phyloP scores from a whole-genome alignment of 2,329 filamentous ascomycete species.

The Trichoderma sp. region DNA sequence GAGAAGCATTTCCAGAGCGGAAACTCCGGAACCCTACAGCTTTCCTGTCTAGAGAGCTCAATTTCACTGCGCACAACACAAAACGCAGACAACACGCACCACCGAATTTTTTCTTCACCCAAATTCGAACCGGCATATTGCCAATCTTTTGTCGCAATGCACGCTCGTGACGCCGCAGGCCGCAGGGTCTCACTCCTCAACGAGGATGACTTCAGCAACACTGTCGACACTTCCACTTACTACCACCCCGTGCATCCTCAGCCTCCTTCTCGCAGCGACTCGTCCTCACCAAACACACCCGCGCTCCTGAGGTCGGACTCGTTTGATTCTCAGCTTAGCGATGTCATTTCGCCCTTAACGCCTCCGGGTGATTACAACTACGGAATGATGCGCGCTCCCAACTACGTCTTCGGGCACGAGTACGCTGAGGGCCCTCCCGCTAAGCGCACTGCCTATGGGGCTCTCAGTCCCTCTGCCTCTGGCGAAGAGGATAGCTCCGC shows the following conservation, averaged over 20 bases:
- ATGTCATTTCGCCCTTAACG: slow-evolving; percentile 55
- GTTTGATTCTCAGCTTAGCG: slow-evolving; percentile 59
- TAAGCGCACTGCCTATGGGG: slow-evolving; percentile 44
- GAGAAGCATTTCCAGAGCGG: neutral
- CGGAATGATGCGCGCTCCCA: slow-evolving; percentile 33
- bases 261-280: slow-evolving; percentile 36
- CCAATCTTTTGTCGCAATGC: slow-evolving; percentile 40
- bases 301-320: slow-evolving; percentile 60
- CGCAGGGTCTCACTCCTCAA: slow-evolving; percentile 60
- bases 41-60: neutral
- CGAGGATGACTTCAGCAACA: slow-evolving; percentile 53
- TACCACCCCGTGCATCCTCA: slow-evolving; percentile 22
- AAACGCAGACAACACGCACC: neutral
- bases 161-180: slow-evolving; percentile 55
- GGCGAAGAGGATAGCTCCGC: slow-evolving; percentile 52
- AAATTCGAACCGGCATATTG: neutral
- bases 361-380: slow-evolving; percentile 48
- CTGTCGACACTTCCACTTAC: slow-evolving; percentile 24
- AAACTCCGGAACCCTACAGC: neutral
- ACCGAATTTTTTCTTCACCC: neutral
- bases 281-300: slow-evolving; percentile 52
- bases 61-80: neutral
- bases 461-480: slow-evolving; percentile 47
- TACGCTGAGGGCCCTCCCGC: slow-evolving; percentile 34
- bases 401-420: slow-evolving; percentile 40